A percentile compares a stretch with the other conserved stretches of the same genome.
These are phyloP conservation scores for Emergomyces orientalis DNA, from an alignment of 2,329 filamentous ascomycete genomes.

Conservation along the genomic window DNA sequence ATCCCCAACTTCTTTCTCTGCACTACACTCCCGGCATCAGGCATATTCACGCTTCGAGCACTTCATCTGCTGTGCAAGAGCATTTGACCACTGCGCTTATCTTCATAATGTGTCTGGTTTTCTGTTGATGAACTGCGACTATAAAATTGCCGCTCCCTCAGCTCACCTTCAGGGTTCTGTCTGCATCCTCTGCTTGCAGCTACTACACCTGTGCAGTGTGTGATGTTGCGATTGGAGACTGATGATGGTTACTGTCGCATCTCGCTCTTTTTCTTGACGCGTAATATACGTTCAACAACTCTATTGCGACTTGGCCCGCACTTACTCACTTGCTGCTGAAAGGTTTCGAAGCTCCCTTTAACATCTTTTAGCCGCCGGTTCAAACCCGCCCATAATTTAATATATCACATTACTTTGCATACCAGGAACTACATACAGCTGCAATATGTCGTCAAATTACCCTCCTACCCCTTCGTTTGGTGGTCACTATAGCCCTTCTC, in stretches of 20 bases:
- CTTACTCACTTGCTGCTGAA: not conserved
- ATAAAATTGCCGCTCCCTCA: too few relatives aligned
- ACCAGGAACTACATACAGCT: constrained; percentile 22
- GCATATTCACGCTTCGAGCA: not conserved
- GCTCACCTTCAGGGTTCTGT: too few relatives aligned
- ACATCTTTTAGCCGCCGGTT: not conserved
- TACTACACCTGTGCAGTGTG: not conserved
- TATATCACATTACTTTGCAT: constrained; percentile 9
- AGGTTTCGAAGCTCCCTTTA: not conserved
- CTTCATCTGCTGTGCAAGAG: not conserved
- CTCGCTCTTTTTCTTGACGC: constrained; percentile 1
- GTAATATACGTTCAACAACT: not conserved
- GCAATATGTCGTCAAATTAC: constrained; percentile 34
- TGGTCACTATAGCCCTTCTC: constrained; percentile 27
- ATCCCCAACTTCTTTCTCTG: not conserved
- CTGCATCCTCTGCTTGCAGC: not conserved
- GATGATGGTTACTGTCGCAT: not conserved
- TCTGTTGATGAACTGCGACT: not conserved
- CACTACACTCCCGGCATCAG: not conserved
- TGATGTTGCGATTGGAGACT: not conserved
- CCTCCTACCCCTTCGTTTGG: constrained; percentile 38
- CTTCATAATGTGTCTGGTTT: not conserved
- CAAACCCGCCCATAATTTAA: not conserved
- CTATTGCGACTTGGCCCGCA: not conserved
- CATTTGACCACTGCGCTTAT: not conserved